Evolutionary conservation across 2,329 filamentous ascomycete species (phyloP).

Genomic region (Diaporthe velutina): DNA sequence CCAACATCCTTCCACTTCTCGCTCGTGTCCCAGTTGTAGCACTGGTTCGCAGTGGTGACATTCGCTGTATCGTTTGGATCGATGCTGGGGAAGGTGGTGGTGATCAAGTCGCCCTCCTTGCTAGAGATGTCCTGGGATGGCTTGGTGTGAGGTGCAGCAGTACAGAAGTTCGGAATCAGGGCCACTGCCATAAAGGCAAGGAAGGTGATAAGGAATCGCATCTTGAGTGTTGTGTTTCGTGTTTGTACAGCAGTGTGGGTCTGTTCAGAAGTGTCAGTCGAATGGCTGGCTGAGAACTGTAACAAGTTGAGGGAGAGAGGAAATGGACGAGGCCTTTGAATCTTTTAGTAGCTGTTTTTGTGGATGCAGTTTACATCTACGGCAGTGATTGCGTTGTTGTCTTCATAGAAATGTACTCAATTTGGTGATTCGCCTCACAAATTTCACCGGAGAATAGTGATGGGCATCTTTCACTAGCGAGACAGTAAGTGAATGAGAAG

Average conservation of each 20-base stretch:
- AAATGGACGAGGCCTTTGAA: not conserved
- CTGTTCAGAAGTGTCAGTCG: not conserved
- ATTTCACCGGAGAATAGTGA: not conserved
- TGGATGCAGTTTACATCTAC: not conserved
- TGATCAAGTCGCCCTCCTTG: not conserved
- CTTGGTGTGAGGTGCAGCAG: not conserved
- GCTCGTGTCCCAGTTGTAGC: not conserved
- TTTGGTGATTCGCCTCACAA: not conserved
- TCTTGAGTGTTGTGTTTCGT: not conserved
- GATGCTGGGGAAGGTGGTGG: not conserved
- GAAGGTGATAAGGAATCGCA: not conserved
- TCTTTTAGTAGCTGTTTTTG: not conserved
- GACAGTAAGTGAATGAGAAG: too few species aligned
- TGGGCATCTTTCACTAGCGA: not conserved
- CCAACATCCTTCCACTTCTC: slow-evolving; percentile 10
- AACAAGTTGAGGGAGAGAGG: not conserved
- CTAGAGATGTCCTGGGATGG: too few species aligned
- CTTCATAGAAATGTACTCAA: not conserved
- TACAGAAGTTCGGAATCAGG: not conserved
- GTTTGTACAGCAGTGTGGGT: not conserved
- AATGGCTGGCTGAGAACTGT: not conserved
- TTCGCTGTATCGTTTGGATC: not conserved
- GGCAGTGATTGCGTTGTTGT: not conserved
- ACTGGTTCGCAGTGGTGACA: not conserved
- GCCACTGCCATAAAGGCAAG: not conserved